phyloP scores from a whole-genome alignment of 116 monocot species.

The Dioscorea cayenensis region DNA sequence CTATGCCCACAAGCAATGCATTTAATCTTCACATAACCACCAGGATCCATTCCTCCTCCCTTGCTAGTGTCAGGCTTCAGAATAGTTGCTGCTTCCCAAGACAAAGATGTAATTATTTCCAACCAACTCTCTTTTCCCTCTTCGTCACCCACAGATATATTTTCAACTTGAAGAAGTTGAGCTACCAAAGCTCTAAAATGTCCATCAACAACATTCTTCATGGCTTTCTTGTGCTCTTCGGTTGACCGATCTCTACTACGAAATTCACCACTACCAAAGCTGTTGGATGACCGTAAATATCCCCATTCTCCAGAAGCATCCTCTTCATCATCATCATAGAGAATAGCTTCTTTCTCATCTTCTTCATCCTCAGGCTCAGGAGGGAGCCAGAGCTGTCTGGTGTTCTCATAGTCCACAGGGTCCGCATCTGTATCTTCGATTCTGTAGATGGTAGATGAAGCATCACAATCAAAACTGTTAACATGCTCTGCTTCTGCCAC shows the following conservation, averaged over 20 bases:
- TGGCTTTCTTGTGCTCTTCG: constrained; percentile 71
- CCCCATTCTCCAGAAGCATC: constrained; percentile 51
- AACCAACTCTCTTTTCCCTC: constrained; percentile 69
- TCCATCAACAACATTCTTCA: constrained; percentile 81
- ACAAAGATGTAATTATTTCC: constrained; percentile 80
- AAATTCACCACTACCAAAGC: constrained; percentile 59
- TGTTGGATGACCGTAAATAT: constrained; percentile 42
- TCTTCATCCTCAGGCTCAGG: constrained; percentile 82
- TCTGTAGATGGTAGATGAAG: constrained; percentile 64
- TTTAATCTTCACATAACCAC: constrained; percentile 88
- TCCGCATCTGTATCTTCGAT: constrained; percentile 48
- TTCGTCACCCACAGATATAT: constrained; percentile 56
- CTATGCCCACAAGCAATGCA: constrained; percentile 77
- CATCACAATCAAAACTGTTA: constrained; percentile 39
- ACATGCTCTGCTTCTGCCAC: constrained; percentile 35
- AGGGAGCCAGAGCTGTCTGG: constrained; percentile 79
- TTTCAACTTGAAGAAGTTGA: constrained; percentile 80
- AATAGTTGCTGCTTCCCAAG: constrained; percentile 93
- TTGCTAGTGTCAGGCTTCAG: constrained; percentile 87
- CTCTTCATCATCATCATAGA: constrained; percentile 53
- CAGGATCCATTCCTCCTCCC: constrained; percentile 93
- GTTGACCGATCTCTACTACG: constrained; percentile 36
- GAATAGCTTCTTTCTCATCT: constrained; percentile 47
- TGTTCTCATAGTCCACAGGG: constrained; percentile 80
- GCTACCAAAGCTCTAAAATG: constrained; percentile 90